phyloP scores from a whole-genome alignment of 169 alveolate genomes.

The Perkinsus olseni region DNA sequence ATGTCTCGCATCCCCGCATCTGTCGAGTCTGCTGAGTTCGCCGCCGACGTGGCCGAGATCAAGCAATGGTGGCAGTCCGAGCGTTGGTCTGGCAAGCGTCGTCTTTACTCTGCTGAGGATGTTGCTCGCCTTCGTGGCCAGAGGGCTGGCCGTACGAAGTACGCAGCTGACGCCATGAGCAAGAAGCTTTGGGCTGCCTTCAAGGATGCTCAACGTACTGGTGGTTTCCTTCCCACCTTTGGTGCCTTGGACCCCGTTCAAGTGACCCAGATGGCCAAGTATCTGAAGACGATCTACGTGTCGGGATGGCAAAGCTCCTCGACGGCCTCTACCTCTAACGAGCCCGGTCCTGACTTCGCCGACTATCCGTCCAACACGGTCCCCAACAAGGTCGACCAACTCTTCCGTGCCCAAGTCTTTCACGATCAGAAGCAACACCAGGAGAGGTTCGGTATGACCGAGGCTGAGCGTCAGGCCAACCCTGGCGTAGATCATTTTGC shows the following conservation, averaged over 20 bases:
- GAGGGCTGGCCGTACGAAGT: conserved; percentile 19
- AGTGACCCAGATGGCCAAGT: conserved; percentile 56
- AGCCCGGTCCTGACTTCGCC: conserved; percentile 74
- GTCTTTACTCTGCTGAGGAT: conserved; percentile 47
- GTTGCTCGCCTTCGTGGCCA: conserved; percentile 37
- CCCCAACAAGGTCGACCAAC: conserved; percentile 65
- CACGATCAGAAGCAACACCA: conserved; percentile 59
- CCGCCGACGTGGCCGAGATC: background rate
- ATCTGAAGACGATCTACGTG: conserved; percentile 55
- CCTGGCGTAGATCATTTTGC: conserved; percentile 51
- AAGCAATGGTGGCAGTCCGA: conserved; percentile 14
- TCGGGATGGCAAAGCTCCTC: conserved; percentile 71
- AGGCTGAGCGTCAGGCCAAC: conserved; percentile 37
- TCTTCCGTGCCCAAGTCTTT: conserved; percentile 55
- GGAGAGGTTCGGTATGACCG: conserved; percentile 50
- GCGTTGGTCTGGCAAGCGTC: conserved; percentile 27
- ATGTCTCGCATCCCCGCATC: background rate
- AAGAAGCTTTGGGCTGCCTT: conserved; percentile 48
- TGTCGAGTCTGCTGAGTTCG: background rate
- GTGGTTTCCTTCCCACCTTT: conserved; percentile 33
- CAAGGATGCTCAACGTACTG: conserved; percentile 21
- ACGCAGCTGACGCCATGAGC: conserved; percentile 42
- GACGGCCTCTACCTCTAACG: conserved; percentile 59
- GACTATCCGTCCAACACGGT: conserved; percentile 70
- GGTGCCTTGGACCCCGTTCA: conserved; percentile 66